A percentile compares a stretch with the other conserved stretches of the same genome.
Evolutionary conservation across 2,329 filamentous ascomycete species (phyloP).

Genomic region (Pseudopyricularia cyperi): DNA sequence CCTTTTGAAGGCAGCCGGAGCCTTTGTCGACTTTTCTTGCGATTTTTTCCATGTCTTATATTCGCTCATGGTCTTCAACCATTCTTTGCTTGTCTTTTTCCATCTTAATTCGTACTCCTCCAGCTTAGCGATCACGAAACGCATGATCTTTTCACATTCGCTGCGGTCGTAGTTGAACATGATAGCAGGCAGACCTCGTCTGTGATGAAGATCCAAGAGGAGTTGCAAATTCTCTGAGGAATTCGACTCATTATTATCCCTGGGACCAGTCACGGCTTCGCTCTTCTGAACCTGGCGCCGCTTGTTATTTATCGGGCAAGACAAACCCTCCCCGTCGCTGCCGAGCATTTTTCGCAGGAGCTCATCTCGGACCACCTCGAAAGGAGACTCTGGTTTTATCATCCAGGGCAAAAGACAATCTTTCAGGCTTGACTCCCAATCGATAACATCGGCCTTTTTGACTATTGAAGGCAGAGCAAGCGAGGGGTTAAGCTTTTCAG

Average conservation of each 20-base stretch:
- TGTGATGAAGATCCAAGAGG: slow-evolving; percentile 43
- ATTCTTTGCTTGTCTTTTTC: slow-evolving; percentile 42
- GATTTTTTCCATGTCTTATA: slow-evolving; percentile 22
- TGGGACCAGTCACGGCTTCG: too few species aligned
- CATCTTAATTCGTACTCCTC: slow-evolving; percentile 34
- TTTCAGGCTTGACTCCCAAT: slow-evolving; percentile 54
- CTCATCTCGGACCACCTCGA: slow-evolving; percentile 29
- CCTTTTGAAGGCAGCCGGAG: too few species aligned
- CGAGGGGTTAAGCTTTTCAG: slow-evolving; percentile 33
- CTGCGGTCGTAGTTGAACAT: slow-evolving; percentile 64
- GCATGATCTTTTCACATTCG: slow-evolving; percentile 47
- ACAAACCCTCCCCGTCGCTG: too few species aligned
- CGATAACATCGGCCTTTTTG: slow-evolving; percentile 50
- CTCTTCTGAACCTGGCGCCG: too few species aligned
- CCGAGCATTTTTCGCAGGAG: slow-evolving; percentile 15
- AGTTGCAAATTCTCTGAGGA: slow-evolving; percentile 31
- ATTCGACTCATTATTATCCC: too few species aligned
- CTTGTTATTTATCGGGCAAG: too few species aligned
- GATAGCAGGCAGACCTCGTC: slow-evolving; percentile 57
- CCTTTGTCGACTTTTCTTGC: slow-evolving; percentile 1
- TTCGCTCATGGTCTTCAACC: slow-evolving; percentile 44
- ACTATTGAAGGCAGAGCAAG: slow-evolving; percentile 37
- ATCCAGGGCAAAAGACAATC: slow-evolving; percentile 46
- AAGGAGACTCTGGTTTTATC: slow-evolving; percentile 29
- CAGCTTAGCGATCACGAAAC: slow-evolving; percentile 37